phyloP scores from a whole-genome alignment of 2,329 filamentous ascomycete genomes.

The Ophiosphaerella herpotricha region DNA sequence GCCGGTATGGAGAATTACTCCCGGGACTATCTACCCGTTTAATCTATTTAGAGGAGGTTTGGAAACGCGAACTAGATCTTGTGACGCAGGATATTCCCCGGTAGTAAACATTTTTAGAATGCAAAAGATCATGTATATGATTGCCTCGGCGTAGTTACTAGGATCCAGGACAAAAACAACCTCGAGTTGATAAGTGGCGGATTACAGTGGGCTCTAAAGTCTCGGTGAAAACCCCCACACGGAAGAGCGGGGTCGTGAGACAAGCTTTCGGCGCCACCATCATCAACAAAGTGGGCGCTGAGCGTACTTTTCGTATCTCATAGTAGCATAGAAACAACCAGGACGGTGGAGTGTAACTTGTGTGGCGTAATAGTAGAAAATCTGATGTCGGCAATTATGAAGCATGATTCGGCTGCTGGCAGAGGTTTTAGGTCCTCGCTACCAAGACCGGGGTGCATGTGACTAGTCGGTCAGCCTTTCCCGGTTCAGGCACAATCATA shows the following conservation, averaged over 20 bases:
- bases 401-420: too few species aligned
- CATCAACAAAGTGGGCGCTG: background rate
- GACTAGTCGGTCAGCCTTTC: too few species aligned
- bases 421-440: too few species aligned
- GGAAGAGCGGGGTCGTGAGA: background rate
- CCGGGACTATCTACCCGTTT: too few species aligned
- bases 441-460: too few species aligned
- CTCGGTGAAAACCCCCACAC: background rate
- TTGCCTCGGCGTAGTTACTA: background rate
- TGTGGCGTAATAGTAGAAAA: too few species aligned
- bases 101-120: background rate
- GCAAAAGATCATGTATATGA: background rate
- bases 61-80: background rate
- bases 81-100: background rate
- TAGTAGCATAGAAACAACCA: too few species aligned
- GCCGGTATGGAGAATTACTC: background rate
- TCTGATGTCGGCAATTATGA: too few species aligned
- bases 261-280: background rate
- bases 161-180: background rate
- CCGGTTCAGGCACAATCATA: too few species aligned
- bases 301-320: too few species aligned
- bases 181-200: background rate
- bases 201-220: background rate
- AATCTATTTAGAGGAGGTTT: too few species aligned
- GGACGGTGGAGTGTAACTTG: too few species aligned